Evolutionary conservation across 306 rosid genomes (phyloP), one percentile per base, ranked within the genome.

Genomic region (Begonia loranthoides): DNA sequence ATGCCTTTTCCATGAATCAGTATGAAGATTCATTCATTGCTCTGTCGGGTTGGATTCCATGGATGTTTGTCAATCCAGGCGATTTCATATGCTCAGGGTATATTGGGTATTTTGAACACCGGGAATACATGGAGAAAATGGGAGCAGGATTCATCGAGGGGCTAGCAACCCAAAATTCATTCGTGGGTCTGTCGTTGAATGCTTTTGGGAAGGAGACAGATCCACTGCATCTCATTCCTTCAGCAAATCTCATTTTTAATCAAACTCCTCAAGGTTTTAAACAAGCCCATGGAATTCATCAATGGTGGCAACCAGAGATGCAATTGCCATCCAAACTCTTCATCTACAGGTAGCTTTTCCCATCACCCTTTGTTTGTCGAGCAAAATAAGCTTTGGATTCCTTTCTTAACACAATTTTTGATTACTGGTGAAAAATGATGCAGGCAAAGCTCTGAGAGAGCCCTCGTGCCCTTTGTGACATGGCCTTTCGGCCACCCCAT

Each of bases 361-460:
- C 36, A 7, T 7, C 9, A 28, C 36, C 36, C 6, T 28, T 28
- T 28, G 1, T 28, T 28, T 7, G 9, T 28, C 36, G 1, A 7
- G 36, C 36, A 28, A 28, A 28, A n/a, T n/a, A n/a, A n/a, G n/a
- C n/a, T n/a, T n/a, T n/a, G n/a, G n/a, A n/a, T n/a, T n/a, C n/a
- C 36, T 28, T 28, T 28, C 36, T 28, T 28, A 28, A 28, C 0
- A 28, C 9, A 1, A 28, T 28, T 3, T 47, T 59, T 2, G 17
- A 16, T 55, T 46, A 34, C n/a, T 1, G 62, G 49, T 66, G 59
- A 55, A 59, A 28, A 69, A 52, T 64, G 51, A 49, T 41, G 48
- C 86, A 92, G 99, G 87, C 99, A 92, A 78, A 83, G 82, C 62
- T 92, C 86, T 66, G 94, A 83, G 79, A 92, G 83, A 82, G 94